Evolutionary conservation across 768 basidiomycete species (phyloP).

Genomic region (Cyclocybe aegerita): DNA sequence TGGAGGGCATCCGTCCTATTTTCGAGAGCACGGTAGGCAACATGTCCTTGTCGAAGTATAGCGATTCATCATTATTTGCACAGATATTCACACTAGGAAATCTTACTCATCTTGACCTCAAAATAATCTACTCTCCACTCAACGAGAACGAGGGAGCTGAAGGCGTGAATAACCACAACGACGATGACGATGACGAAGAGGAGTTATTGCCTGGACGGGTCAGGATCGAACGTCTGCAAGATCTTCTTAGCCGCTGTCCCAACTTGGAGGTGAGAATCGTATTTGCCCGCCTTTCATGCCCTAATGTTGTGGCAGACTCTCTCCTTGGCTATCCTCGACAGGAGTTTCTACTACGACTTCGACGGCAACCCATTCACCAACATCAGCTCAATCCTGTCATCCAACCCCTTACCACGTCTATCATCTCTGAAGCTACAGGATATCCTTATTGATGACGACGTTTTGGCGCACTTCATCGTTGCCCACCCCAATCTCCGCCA

Average conservation of each 20-base stretch:
- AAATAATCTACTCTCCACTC: conserved; percentile 9
- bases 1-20: conserved; percentile 10
- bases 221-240: conserved; percentile 10
- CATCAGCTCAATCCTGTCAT: conserved; percentile 9
- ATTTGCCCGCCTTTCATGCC: neutral
- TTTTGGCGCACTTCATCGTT: conserved; percentile 13
- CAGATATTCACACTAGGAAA: conserved; percentile 17
- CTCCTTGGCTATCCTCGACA: conserved; percentile 9
- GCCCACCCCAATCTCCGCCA: conserved; percentile 8
- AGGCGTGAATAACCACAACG: neutral
- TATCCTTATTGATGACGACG: conserved; percentile 4
- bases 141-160: conserved; percentile 1
- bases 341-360: conserved; percentile 5
- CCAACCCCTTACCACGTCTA: conserved; percentile 6
- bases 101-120: conserved; percentile 13
- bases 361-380: conserved; percentile 14
- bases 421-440: conserved; percentile 9
- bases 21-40: conserved; percentile 15
- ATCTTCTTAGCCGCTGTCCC: conserved; percentile 11
- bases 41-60: neutral
- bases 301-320: conserved; percentile 8
- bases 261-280: conserved; percentile 11
- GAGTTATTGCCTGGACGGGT: conserved; percentile 10
- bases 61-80: neutral
- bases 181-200: conserved; percentile 4